These are phyloP conservation scores for Spongospora subterranea DNA, from an alignment of 208 protist genomes.

Conservation along the genomic window DNA sequence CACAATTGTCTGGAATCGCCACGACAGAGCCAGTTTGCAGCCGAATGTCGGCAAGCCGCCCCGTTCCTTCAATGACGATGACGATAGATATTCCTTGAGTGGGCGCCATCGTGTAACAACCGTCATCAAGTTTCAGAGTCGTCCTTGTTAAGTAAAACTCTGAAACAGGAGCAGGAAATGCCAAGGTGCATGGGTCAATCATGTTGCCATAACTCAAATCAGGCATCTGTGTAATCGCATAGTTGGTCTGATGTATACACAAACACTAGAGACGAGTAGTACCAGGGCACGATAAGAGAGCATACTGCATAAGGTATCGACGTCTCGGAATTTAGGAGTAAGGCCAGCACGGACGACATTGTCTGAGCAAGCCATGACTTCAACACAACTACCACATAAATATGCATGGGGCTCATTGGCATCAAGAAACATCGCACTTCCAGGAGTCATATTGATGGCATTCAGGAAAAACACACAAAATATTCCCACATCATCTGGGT, in stretches of 20 bases:
- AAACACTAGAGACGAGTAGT: no score
- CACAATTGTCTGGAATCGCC: neutral
- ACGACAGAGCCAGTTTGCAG: neutral
- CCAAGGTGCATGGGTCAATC: neutral
- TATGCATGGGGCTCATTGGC: conserved; percentile 97
- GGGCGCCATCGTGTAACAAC: neutral
- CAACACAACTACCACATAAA: conserved; percentile 90
- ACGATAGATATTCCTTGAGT: neutral
- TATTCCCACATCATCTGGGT: conserved; percentile 93
- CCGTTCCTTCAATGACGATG: neutral
- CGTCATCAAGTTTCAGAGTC: no score
- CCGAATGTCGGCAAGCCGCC: neutral
- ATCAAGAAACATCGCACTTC: conserved; percentile 91
- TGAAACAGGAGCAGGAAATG: neutral
- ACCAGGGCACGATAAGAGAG: conserved; percentile 55
- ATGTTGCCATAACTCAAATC: neutral
- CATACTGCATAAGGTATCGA: conserved; percentile 60
- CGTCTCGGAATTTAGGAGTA: conserved; percentile 71
- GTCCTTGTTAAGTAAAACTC: conserved; percentile 51
- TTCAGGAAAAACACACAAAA: conserved; percentile 97
- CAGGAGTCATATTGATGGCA: conserved; percentile 85
- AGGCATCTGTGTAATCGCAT: neutral
- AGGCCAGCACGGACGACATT: conserved; percentile 73
- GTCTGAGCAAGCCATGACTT: conserved; percentile 85
- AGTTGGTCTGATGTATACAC: no score